Percentiles rank a stretch among this genome's conserved stretches.
phyloP scores from a whole-genome alignment of 805 yeast genomes.

The Hanseniaspora lachancei region DNA sequence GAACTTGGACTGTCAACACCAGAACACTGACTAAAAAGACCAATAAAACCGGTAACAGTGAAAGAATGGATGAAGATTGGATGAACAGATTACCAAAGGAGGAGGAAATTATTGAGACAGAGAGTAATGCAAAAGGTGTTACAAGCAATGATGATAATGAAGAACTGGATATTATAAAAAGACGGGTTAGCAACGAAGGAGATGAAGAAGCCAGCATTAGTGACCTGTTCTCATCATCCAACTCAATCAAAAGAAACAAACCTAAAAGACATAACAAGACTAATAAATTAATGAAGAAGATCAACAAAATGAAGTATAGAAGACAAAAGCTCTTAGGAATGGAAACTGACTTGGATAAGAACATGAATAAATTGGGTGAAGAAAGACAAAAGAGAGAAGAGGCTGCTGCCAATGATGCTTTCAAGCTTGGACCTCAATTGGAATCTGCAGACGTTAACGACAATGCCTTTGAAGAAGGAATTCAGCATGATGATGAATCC shows the following conservation, averaged over 20 bases:
- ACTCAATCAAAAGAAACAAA: conserved; percentile 5
- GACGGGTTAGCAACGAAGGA: not conserved
- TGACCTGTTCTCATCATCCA: conserved; percentile 3
- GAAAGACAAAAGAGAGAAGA: conserved; percentile 31
- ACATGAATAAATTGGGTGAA: conserved; percentile 24
- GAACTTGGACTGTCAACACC: conserved; percentile 67
- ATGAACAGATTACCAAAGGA: conserved; percentile 71
- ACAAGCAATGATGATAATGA: not conserved
- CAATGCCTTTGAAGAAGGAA: not conserved
- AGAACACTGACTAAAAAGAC: conserved; percentile 21
- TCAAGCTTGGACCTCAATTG: conserved; percentile 28
- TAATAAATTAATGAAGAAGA: conserved; percentile 19
- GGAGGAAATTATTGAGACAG: conserved; percentile 29
- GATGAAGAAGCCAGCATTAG: conserved; percentile 4
- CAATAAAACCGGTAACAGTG: conserved; percentile 28
- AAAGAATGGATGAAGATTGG: conserved; percentile 53
- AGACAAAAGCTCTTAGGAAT: conserved; percentile 24
- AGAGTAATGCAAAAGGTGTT: not conserved
- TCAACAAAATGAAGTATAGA: conserved; percentile 23
- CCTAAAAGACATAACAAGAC: conserved; percentile 40
- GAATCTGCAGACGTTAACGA: conserved; percentile 14
- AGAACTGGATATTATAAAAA: not conserved
- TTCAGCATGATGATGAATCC: not conserved
- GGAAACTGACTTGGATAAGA: conserved; percentile 17
- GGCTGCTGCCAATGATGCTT: conserved; percentile 34